Conservation (phyloP, 495 filamentous ascomycete species). For the Lentithecium fluviatile region DNA sequence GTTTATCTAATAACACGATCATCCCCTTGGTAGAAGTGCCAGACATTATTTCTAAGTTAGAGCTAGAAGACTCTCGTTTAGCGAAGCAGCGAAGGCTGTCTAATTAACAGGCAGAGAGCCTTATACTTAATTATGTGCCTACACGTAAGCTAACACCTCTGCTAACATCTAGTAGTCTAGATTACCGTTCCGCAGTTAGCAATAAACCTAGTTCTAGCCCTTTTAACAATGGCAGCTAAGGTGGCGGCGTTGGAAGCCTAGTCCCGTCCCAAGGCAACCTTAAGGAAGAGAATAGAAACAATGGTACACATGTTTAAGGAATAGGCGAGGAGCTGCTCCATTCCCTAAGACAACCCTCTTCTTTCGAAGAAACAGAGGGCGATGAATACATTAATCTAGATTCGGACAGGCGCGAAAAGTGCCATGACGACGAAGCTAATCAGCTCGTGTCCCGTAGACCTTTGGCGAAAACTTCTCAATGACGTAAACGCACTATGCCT, state of each 20-base stretch:
- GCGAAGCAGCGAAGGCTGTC: conserved; percentile 2
- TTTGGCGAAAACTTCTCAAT: conserved; percentile 8
- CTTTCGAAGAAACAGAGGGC: no score
- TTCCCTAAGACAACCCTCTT: neutral
- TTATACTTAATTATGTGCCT: conserved; percentile 14
- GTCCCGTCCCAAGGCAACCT: conserved; percentile 16
- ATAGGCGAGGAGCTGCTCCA: conserved; percentile 3
- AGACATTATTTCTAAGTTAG: conserved; percentile 13
- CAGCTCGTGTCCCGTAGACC: conserved; percentile 1
- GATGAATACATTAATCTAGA: no score
- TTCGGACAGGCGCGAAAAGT: neutral
- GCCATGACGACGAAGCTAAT: conserved; percentile 6
- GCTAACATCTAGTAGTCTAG: conserved; percentile 4
- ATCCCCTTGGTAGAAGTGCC: conserved; percentile 15
- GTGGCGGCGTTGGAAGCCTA: conserved; percentile 2
- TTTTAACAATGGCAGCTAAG: conserved; percentile 14
- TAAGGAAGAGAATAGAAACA: conserved; percentile 6
- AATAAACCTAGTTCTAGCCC: conserved; percentile 9
- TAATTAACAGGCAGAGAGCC: conserved; percentile 9
- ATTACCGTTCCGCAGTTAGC: conserved; percentile 12
- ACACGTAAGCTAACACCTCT: conserved; percentile 10
- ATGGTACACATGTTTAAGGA: conserved; percentile 2
- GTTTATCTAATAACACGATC: conserved; percentile 14
- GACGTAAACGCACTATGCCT: conserved; percentile 12
- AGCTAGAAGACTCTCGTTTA: conserved; percentile 22